Percentiles rank a stretch among this genome's conserved stretches.
phyloP scores from a whole-genome alignment of 23 red algal genomes.

The Chondrus crispus region DNA sequence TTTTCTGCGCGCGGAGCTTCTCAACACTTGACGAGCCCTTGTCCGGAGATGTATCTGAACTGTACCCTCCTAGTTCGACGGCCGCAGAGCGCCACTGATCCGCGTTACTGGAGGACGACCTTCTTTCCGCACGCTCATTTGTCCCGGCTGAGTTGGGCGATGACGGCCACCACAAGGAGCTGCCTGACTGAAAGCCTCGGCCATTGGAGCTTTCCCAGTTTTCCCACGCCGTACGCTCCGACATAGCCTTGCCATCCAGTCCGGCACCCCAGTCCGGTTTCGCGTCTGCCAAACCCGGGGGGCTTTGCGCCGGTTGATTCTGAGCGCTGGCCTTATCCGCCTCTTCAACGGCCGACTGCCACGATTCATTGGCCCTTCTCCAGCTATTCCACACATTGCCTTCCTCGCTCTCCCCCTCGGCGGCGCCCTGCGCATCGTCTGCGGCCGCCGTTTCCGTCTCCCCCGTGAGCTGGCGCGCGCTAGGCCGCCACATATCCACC shows the following conservation, averaged over 20 bases:
- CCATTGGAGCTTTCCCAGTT: conserved; percentile 12
- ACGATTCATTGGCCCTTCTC: conserved; percentile 28
- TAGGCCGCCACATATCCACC: conserved; percentile 75
- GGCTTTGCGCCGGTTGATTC: background rate
- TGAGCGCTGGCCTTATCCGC: background rate
- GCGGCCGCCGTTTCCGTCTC: background rate
- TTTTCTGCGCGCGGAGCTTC: no score
- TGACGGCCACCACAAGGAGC: conserved; percentile 11
- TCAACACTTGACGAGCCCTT: no score
- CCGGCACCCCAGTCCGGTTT: conserved; percentile 34
- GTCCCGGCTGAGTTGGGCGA: background rate
- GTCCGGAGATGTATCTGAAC: no score
- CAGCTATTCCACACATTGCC: conserved; percentile 28
- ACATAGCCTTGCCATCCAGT: conserved; percentile 8
- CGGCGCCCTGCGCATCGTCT: background rate
- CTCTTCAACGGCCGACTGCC: background rate
- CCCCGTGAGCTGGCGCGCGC: conserved; percentile 28
- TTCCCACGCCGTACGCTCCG: conserved; percentile 54
- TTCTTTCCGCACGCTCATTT: background rate
- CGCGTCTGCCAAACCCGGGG: background rate
- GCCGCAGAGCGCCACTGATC: conserved; percentile 28
- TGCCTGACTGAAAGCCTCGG: background rate
- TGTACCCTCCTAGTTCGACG: no score
- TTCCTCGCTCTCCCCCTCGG: background rate
- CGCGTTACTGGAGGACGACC: background rate